Conservation (phyloP, 345 rosid species). For the Sapria himalayana region DNA sequence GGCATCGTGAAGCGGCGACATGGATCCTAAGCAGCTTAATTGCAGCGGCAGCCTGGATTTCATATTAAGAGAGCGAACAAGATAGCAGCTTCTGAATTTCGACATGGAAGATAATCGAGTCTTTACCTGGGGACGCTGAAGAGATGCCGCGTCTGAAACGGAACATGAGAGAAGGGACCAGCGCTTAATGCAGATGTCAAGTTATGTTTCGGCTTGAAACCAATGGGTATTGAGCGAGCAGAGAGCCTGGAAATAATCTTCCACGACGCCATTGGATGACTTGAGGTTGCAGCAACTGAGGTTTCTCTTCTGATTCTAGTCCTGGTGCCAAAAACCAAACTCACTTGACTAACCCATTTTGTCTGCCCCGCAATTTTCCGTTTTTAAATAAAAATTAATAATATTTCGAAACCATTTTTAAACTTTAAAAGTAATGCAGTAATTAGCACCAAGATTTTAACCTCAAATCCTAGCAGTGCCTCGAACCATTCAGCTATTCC, state of each 20-base stretch:
- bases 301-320: no score
- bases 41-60: conserved; percentile 31
- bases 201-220: conserved; percentile 16
- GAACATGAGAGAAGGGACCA: conserved; percentile 10
- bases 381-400: no score
- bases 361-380: no score
- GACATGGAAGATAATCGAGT: background rate
- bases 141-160: conserved; percentile 16
- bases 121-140: conserved; percentile 20
- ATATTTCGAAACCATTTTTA: no score
- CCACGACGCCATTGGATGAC: conserved; percentile 38
- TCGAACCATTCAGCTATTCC: no score
- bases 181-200: conserved; percentile 16
- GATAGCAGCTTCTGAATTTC: background rate
- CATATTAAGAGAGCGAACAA: background rate
- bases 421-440: no score
- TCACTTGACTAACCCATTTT: no score
- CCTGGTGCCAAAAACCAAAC: no score
- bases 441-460: no score
- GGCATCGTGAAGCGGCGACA: conserved; percentile 50
- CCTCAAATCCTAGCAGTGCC: no score
- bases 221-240: conserved; percentile 21
- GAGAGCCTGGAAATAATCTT: conserved; percentile 28
- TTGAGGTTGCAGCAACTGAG: no score
- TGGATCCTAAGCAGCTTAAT: conserved; percentile 27